Evolutionary conservation across 805 yeast species (phyloP).

Genomic region (Yarrowia porcina): DNA sequence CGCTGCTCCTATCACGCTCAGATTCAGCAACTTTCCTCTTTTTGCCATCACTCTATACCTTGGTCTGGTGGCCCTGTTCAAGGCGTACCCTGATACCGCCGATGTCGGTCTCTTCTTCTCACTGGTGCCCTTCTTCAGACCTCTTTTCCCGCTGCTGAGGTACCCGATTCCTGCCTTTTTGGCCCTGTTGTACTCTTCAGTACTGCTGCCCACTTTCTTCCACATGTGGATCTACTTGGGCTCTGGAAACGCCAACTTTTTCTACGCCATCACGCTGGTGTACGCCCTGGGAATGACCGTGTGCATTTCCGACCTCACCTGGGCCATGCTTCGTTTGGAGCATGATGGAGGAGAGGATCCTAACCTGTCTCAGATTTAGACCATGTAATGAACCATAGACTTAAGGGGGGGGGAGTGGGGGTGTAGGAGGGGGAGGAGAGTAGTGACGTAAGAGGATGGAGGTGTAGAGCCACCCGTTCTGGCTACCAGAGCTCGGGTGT

Average conservation of each 20-base stretch:
- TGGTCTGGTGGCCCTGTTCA: slow-evolving; percentile 62
- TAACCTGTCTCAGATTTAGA: slow-evolving; percentile 30
- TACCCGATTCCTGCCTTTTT: slow-evolving; percentile 51
- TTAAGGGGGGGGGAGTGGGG: too few relatives aligned
- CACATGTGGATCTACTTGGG: slow-evolving; percentile 93
- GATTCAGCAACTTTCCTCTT: slow-evolving; percentile 59
- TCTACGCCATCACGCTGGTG: slow-evolving; percentile 86
- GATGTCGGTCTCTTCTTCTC: slow-evolving; percentile 61
- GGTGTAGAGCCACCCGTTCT: too few relatives aligned
- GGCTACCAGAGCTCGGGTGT: too few relatives aligned
- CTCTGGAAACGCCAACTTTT: slow-evolving; percentile 93
- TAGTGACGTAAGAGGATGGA: too few relatives aligned
- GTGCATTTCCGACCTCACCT: slow-evolving; percentile 68
- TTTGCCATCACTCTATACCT: slow-evolving; percentile 50
- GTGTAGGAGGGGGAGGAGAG: too few relatives aligned
- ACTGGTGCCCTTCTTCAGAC: slow-evolving; percentile 42
- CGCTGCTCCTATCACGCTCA: slow-evolving; percentile 67
- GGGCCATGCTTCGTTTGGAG: slow-evolving; percentile 74
- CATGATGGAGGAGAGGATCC: slow-evolving; percentile 48
- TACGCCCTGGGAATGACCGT: slow-evolving; percentile 69
- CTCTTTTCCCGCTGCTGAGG: slow-evolving; percentile 39
- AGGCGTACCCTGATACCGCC: slow-evolving; percentile 81
- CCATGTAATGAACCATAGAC: too few relatives aligned
- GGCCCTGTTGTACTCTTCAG: slow-evolving; percentile 53
- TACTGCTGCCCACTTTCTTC: slow-evolving; percentile 83